A percentile compares a stretch with the other conserved stretches of the same genome.
phyloP scores from a whole-genome alignment of 2,329 filamentous ascomycete species.

The Aspergillus candidus region DNA sequence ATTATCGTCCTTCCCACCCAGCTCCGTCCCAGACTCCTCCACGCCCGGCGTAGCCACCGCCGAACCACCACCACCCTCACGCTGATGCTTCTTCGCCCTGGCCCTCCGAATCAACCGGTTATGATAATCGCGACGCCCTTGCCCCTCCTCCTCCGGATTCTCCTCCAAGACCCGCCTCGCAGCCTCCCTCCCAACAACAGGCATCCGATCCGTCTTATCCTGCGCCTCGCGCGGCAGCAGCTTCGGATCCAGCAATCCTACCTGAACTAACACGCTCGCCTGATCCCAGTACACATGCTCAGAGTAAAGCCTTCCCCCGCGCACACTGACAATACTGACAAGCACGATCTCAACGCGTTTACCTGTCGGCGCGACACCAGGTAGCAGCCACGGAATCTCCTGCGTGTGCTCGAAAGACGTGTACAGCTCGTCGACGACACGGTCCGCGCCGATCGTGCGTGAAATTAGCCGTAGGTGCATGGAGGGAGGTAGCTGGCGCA shows the following conservation, averaged over 20 bases:
- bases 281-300: constrained; percentile 61
- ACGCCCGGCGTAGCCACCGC: constrained; percentile 8
- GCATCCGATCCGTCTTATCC: constrained; percentile 31
- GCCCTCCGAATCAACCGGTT: constrained; percentile 27
- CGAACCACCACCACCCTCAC: constrained; percentile 7
- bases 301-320: constrained; percentile 49
- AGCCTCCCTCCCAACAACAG: constrained; percentile 36
- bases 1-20: constrained; percentile 11
- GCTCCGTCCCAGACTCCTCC: constrained; percentile 23
- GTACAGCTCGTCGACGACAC: constrained; percentile 57
- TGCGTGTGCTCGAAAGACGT: constrained; percentile 53
- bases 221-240: constrained; percentile 44
- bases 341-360: constrained; percentile 53
- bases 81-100: constrained; percentile 8
- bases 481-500: constrained; percentile 46
- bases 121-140: constrained; percentile 23
- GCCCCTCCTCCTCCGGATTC: constrained; percentile 28
- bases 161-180: constrained; percentile 38
- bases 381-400: constrained; percentile 54
- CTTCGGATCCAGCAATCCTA: constrained; percentile 54
- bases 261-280: constrained; percentile 54
- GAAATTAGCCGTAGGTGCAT: constrained; percentile 51
- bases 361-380: constrained; percentile 51
- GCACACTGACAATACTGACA: constrained; percentile 51
- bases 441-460: constrained; percentile 53